Evolutionary conservation across 108 stramenopile genomes (phyloP).

Genomic region (Stephanodiscus triporus): DNA sequence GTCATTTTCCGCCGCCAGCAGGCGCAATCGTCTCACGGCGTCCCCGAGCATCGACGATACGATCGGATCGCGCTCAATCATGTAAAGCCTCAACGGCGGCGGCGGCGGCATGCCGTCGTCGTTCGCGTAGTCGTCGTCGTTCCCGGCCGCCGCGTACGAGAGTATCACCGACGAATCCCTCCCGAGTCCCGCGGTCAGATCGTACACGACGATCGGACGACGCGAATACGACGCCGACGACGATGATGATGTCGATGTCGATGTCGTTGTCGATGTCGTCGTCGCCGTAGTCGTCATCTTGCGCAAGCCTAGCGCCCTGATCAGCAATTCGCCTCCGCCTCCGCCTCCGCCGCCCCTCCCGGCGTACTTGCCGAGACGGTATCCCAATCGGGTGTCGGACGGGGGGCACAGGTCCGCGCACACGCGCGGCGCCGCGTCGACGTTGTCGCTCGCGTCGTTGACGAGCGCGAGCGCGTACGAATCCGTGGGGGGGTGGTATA

Average conservation of each 20-base stretch:
- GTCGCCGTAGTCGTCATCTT: constrained; percentile 27
- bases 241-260: no score
- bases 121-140: neutral
- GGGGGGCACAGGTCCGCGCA: constrained; percentile 75
- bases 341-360: neutral
- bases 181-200: constrained; percentile 88
- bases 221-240: no score
- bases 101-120: neutral
- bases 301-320: constrained; percentile 59
- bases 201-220: constrained; percentile 57
- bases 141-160: constrained; percentile 22
- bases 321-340: constrained; percentile 58
- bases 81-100: constrained; percentile 40
- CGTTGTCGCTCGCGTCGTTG: neutral
- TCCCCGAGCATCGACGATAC: constrained; percentile 69
- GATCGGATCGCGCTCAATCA: constrained; percentile 83
- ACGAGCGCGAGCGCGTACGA: neutral
- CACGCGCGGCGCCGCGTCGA: no score
- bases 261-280: constrained; percentile 7
- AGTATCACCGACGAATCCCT: constrained; percentile 77
- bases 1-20: constrained; percentile 21
- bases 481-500: neutral
- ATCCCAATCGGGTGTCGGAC: constrained; percentile 47
- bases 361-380: constrained; percentile 8
- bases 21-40: constrained; percentile 63